These are phyloP conservation scores for Aspergillus pseudoviridinutans DNA, from an alignment of 2,329 filamentous ascomycete species.

Conservation along the genomic window DNA sequence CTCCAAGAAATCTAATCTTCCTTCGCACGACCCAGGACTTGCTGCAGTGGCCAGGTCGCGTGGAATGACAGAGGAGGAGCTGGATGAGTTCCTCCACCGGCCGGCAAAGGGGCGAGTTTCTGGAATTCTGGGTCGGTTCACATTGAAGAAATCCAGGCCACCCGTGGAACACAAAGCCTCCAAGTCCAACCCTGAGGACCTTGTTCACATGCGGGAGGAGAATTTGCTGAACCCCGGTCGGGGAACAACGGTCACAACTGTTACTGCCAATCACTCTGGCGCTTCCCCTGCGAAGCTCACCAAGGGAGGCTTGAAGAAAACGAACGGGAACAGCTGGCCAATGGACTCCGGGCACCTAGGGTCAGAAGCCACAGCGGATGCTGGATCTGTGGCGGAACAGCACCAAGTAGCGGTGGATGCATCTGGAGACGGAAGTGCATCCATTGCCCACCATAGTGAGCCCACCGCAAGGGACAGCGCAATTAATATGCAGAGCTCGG, in stretches of 20 bases:
- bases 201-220: conserved; percentile 27
- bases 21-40: conserved; percentile 25
- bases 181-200: conserved; percentile 51
- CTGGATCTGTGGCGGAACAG: neutral
- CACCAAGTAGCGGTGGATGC: neutral
- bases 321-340: conserved; percentile 23
- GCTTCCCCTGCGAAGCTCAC: conserved; percentile 24
- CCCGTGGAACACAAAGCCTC: conserved; percentile 40
- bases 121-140: conserved; percentile 31
- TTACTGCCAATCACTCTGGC: conserved; percentile 14
- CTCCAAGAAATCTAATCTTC: conserved; percentile 15
- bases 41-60: conserved; percentile 48
- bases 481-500: neutral
- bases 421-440: neutral
- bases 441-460: neutral
- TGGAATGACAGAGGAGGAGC: conserved; percentile 47
- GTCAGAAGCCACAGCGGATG: neutral
- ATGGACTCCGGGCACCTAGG: conserved; percentile 13
- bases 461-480: neutral
- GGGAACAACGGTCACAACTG: conserved; percentile 16
- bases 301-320: conserved; percentile 24
- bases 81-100: conserved; percentile 32
- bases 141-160: conserved; percentile 25
- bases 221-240: conserved; percentile 8
- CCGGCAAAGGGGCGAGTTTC: conserved; percentile 26